These are phyloP conservation scores for Ceratocystis cubensis DNA, from an alignment of 2,329 filamentous ascomycete species.

Conservation along the genomic window DNA sequence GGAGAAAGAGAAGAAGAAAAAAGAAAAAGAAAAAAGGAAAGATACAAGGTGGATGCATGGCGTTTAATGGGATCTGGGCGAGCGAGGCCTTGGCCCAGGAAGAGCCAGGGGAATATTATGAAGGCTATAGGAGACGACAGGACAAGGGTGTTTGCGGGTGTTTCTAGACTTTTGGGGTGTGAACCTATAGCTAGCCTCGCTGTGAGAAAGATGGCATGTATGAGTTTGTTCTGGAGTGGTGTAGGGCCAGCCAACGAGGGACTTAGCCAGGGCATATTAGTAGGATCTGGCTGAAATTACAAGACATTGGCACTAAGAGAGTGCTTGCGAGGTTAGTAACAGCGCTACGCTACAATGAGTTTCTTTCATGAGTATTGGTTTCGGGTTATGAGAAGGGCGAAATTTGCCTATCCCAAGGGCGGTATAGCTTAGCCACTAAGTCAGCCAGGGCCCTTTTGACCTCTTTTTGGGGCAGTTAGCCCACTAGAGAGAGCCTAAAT, in stretches of 20 bases:
- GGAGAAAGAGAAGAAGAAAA: constrained; percentile 4
- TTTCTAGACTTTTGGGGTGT: not conserved
- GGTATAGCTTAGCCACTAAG: not conserved
- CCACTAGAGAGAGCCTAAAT: constrained; percentile 6
- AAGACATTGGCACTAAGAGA: constrained; percentile 7
- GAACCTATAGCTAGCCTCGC: not conserved
- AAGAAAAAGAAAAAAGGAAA: constrained; percentile 13
- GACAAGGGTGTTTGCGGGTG: not conserved
- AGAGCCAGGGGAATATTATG: constrained; percentile 5
- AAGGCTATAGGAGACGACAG: constrained; percentile 8
- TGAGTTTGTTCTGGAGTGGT: not conserved
- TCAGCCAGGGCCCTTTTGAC: not conserved
- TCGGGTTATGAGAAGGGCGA: not conserved
- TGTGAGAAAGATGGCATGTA: not conserved
- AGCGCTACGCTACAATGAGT: not conserved
- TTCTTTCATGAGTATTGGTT: not conserved
- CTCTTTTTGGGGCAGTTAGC: not conserved
- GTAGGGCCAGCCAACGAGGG: not conserved
- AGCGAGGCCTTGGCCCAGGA: constrained; percentile 14
- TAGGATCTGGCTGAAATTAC: constrained; percentile 1
- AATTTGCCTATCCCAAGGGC: not conserved
- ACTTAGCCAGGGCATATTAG: not conserved
- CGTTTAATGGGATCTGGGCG: constrained; percentile 19
- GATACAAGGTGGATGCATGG: constrained; percentile 10
- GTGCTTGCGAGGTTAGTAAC: not conserved